phyloP scores from a whole-genome alignment of 2,329 filamentous ascomycete species.

The Diaporthe ampelina region DNA sequence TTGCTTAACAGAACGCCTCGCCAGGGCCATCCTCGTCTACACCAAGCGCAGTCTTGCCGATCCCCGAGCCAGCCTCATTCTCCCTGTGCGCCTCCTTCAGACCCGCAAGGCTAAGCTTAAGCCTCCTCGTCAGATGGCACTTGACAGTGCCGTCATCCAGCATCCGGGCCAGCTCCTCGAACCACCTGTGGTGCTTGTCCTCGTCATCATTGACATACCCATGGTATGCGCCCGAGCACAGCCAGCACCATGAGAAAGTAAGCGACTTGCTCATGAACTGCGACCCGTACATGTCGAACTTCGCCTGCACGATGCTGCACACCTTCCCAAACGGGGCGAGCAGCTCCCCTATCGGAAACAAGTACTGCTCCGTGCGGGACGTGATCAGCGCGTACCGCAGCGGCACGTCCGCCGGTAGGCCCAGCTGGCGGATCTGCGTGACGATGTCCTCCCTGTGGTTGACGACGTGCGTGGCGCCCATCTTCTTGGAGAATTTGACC shows the following conservation, averaged over 20 bases:
- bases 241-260: conserved; percentile 57
- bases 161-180: conserved; percentile 51
- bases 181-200: conserved; percentile 55
- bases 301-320: too few relatives aligned
- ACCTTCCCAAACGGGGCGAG: too few relatives aligned
- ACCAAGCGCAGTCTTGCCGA: conserved; percentile 55
- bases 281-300: too few relatives aligned
- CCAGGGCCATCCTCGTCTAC: conserved; percentile 48
- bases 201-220: conserved; percentile 49
- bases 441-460: too few relatives aligned
- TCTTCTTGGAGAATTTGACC: too few relatives aligned
- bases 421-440: too few relatives aligned
- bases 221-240: conserved; percentile 58
- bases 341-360: too few relatives aligned
- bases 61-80: conserved; percentile 53
- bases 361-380: too few relatives aligned
- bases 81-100: conserved; percentile 55
- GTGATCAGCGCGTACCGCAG: too few relatives aligned
- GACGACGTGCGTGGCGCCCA: too few relatives aligned
- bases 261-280: conserved; percentile 41
- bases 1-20: conserved; percentile 34
- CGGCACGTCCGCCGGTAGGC: too few relatives aligned
- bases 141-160: conserved; percentile 54
- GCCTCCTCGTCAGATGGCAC: conserved; percentile 54
- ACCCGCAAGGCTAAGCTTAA: conserved; percentile 53